Percentiles rank a stretch among this genome's conserved stretches.
Evolutionary conservation across 805 yeast species (phyloP).

Genomic region (Metschnikowia vanudenii): DNA sequence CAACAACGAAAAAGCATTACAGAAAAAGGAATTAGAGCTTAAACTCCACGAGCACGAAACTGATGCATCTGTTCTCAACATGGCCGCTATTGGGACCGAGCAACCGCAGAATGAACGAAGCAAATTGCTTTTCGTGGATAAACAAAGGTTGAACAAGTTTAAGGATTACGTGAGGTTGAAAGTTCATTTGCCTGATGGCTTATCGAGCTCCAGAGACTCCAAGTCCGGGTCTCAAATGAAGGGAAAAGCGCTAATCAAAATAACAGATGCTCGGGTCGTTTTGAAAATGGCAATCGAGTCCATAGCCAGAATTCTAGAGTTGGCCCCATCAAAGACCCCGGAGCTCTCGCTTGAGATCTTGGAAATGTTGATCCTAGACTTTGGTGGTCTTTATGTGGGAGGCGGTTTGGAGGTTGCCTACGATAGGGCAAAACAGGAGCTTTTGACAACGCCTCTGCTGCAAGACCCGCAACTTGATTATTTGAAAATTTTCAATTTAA

Average conservation of each 20-base stretch:
- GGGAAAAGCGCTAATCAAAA: slow-evolving; percentile 28
- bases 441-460: slow-evolving; percentile 23
- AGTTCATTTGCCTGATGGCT: slow-evolving; percentile 33
- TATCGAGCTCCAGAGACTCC: slow-evolving; percentile 10
- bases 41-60: slow-evolving; percentile 38
- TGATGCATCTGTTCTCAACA: slow-evolving; percentile 21
- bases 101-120: slow-evolving; percentile 25
- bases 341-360: slow-evolving; percentile 64
- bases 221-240: slow-evolving; percentile 17
- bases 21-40: slow-evolving; percentile 34
- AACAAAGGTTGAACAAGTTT: slow-evolving; percentile 50
- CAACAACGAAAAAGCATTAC: slow-evolving; percentile 35
- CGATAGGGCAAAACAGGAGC: slow-evolving; percentile 40
- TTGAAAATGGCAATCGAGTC: slow-evolving; percentile 72
- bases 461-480: slow-evolving; percentile 44
- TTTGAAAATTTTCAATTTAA: slow-evolving; percentile 48
- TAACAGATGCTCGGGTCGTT: slow-evolving; percentile 57
- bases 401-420: slow-evolving; percentile 72
- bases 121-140: slow-evolving; percentile 36
- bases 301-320: slow-evolving; percentile 71
- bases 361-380: slow-evolving; percentile 62
- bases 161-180: slow-evolving; percentile 59
- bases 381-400: slow-evolving; percentile 74
- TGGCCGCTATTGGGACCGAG: slow-evolving; percentile 15
- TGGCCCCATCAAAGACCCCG: slow-evolving; percentile 60